Evolutionary conservation across 805 yeast genomes (phyloP), one percentile per base, ranked within the genome.

Genomic region (Wickerhamiella hasegawae): DNA sequence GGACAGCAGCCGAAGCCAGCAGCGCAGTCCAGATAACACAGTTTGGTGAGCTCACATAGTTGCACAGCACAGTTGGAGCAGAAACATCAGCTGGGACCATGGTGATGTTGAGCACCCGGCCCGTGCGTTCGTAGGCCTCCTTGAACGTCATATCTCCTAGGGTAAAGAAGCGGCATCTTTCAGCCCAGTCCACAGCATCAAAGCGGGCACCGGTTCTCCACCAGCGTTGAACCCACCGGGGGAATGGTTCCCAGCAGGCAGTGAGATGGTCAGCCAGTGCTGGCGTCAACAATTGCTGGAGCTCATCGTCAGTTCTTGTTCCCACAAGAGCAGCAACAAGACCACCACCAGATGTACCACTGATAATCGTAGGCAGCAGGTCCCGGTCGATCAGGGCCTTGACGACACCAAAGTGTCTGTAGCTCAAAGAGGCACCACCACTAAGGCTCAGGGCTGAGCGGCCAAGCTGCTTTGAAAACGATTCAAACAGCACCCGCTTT

Each of bases 301-400:
- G 61, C 49, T 80, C 92, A 15, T 71, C 74, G 45, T 76, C 68
- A 0, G 82, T 73, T 36, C 85, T 58, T 0, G 82, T 71, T 34
- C 83, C 68, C 0, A 77, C 70, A 27, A 79, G 52, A 0, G 84
- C 80, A 1, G 90, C 85, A 11, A 78, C 71, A 10, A 77, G 55
- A 1, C 84, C 87, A 12, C 92, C 92, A 2, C 90, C 87, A 1
- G 82, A 73, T 0, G 90, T 79, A 1, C 92, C 92, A 24, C 80
- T 69, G 6, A 80, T 60, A 25, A 79, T 75, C 4, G 63, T 62
- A 1, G 92, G 92, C 34, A 79, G 56, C 33, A 69, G 55, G 49
- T 74, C 76, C 38, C 68, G 67, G 39, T 80, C 84, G 4, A 78
- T 54, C 27, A 80, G 53, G 0, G 84, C 85, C 42, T 73, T 74